Percentiles rank a stretch among this genome's conserved stretches.
Evolutionary conservation across 139 green algal genomes (phyloP).

Genomic region (Chlamydomonas incerta): DNA sequence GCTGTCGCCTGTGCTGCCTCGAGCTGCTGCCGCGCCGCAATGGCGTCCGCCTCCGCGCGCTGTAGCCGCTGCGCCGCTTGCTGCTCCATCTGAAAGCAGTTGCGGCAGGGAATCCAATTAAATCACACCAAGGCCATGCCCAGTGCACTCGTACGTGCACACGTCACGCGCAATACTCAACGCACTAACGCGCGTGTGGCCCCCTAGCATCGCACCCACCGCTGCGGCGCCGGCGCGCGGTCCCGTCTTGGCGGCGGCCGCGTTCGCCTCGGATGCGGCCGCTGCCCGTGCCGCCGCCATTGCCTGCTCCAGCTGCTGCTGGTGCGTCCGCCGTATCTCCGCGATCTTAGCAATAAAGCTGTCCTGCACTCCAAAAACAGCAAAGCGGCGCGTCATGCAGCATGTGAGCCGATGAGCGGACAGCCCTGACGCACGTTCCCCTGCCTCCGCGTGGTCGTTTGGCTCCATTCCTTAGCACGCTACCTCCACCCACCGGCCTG

Average conservation of each 20-base stretch:
- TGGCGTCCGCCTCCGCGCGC: constrained; percentile 1
- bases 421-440: too few relatives aligned
- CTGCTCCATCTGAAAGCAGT: constrained; percentile 18
- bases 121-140: too few relatives aligned
- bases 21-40: constrained; percentile 11
- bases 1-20: neutral
- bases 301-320: constrained; percentile 41
- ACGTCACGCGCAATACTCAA: too few relatives aligned
- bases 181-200: too few relatives aligned
- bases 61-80: constrained; percentile 21
- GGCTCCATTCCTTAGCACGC: too few relatives aligned
- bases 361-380: constrained; percentile 26
- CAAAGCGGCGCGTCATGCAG: too few relatives aligned
- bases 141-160: too few relatives aligned
- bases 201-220: too few relatives aligned
- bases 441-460: too few relatives aligned
- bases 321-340: constrained; percentile 31
- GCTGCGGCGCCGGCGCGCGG: constrained; percentile 15
- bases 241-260: neutral
- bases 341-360: constrained; percentile 41
- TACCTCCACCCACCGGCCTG: too few relatives aligned
- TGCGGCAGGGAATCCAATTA: too few relatives aligned
- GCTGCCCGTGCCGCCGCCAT: constrained; percentile 29
- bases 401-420: too few relatives aligned
- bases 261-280: constrained; percentile 19